Evolutionary conservation across 2,329 filamentous ascomycete species (phyloP), one percentile per base, ranked within the genome.

Genomic region (Pseudogymnoascus sp.): DNA sequence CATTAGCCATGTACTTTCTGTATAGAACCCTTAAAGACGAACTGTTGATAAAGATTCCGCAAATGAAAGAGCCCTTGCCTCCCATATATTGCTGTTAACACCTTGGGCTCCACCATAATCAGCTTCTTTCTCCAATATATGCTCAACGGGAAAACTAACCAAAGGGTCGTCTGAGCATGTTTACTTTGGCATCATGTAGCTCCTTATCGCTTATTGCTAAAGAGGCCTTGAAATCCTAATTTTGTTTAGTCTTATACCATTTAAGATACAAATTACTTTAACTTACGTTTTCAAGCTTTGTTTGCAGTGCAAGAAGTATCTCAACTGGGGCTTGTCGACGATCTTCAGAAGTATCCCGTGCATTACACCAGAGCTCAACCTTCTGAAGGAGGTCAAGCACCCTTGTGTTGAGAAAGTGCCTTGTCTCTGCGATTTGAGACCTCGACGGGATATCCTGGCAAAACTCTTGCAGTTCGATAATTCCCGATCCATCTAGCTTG

Each of bases 341-440:
- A 61, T 44, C 15, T 8, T 59, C 11, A 31, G 33, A 53, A 53
- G 26, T 4, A 35, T 62, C 60, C 26, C 44, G 63, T 1, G 65
- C 64, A 59, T 64, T 65, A n/a, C 65, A 64, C 64, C 62, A 66
- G 40, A 66, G 21, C n/a, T 62, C 60, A 50, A 42, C 62, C 42
- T 65, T 61, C 26, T 66, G 44, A 53, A 66, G 15, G n/a, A 66
- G 44, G 21, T 57, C 47, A 3, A 66, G 31, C 4, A 66, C 13
- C 40, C 57, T 19, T 21, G 61, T 63, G n/a, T 65, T 31, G 8
- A 66, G 59, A 61, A 64, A 65, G 47, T 66, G 65, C 62, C 62
- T 66, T 9, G 64, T 66, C 59, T 66, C 65, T 33, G 40, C 47
- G 26, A 60, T 65, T 42, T 65, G 64, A 26, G 65, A 65, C 28